These are phyloP conservation scores for Colletotrichum costaricense DNA, from an alignment of 2,329 filamentous ascomycete species.

Conservation along the genomic window DNA sequence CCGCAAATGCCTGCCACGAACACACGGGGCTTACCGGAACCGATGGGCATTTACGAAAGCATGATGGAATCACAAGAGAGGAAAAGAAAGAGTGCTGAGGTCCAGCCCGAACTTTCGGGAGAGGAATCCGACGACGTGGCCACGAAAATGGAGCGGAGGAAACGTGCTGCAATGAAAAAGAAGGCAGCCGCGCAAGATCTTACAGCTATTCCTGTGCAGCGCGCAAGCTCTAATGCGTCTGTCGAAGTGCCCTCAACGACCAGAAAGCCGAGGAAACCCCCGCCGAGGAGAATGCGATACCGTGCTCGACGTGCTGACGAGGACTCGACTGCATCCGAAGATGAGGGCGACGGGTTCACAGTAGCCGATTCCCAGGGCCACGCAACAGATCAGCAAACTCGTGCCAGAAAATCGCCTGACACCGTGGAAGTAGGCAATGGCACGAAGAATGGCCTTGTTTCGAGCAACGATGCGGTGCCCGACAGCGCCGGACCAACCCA, in stretches of 20 bases:
- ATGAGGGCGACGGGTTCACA: constrained; percentile 30
- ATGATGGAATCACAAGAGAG: constrained; percentile 60
- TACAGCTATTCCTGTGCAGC: constrained; percentile 51
- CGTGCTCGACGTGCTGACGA: neutral
- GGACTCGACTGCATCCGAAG: constrained; percentile 13
- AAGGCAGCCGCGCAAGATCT: constrained; percentile 54
- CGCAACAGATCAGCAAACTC: neutral
- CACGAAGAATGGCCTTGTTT: constrained; percentile 1
- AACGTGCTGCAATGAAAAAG: constrained; percentile 50
- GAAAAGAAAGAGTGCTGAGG: constrained; percentile 41
- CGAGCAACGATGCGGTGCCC: constrained; percentile 30
- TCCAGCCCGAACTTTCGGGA: constrained; percentile 43
- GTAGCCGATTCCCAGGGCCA: constrained; percentile 36
- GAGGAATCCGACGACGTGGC: constrained; percentile 50
- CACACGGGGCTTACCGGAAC: constrained; percentile 38
- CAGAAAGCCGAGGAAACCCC: constrained; percentile 3
- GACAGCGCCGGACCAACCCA: constrained; percentile 29
- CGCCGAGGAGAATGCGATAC: neutral
- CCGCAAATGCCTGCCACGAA: constrained; percentile 35
- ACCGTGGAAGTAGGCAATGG: neutral
- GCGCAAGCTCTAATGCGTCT: neutral
- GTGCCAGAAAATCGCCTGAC: neutral
- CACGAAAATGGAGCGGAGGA: constrained; percentile 47
- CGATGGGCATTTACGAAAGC: constrained; percentile 56
- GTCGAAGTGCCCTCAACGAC: constrained; percentile 20